A percentile compares a stretch with the other conserved stretches of the same genome.
phyloP scores from a whole-genome alignment of 2,329 filamentous ascomycete species.

The Neonectria neomacrospora region DNA sequence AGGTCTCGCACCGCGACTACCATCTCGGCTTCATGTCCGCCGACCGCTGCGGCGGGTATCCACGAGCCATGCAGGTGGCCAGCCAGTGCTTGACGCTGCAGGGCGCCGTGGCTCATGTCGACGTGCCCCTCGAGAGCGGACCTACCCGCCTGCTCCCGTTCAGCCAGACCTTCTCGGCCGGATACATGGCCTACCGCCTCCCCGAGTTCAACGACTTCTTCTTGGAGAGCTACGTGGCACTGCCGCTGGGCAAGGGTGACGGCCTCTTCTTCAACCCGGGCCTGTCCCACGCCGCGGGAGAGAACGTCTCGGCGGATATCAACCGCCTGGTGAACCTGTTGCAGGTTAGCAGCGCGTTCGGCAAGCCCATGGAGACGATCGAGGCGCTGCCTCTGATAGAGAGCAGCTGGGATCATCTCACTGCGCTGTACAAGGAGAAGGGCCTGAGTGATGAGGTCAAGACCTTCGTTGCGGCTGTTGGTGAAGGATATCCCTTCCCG shows the following conservation, averaged over 20 bases:
- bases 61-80: slow-evolving; percentile 63
- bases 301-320: slow-evolving; percentile 60
- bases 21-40: slow-evolving; percentile 71
- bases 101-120: slow-evolving; percentile 70
- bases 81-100: slow-evolving; percentile 70
- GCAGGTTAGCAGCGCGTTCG: slow-evolving; percentile 71
- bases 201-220: slow-evolving; percentile 66
- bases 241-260: slow-evolving; percentile 66
- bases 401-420: slow-evolving; percentile 55
- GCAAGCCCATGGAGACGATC: slow-evolving; percentile 71
- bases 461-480: slow-evolving; percentile 62
- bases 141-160: slow-evolving; percentile 71
- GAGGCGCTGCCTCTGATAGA: slow-evolving; percentile 62
- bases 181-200: slow-evolving; percentile 67
- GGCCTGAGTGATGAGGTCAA: slow-evolving; percentile 55
- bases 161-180: slow-evolving; percentile 66
- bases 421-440: slow-evolving; percentile 45
- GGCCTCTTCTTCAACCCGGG: slow-evolving; percentile 73
- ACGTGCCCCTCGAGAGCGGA: slow-evolving; percentile 68
- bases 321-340: slow-evolving; percentile 69
- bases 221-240: slow-evolving; percentile 60
- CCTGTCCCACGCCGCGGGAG: slow-evolving; percentile 71
- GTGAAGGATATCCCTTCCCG: slow-evolving; percentile 70
- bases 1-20: slow-evolving; percentile 70
- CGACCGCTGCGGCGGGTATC: slow-evolving; percentile 58